Percentiles rank a stretch among this genome's conserved stretches.
These are phyloP conservation scores for Lactuca saligna DNA, from an alignment of 129 eudicot genomes.

Conservation along the genomic window DNA sequence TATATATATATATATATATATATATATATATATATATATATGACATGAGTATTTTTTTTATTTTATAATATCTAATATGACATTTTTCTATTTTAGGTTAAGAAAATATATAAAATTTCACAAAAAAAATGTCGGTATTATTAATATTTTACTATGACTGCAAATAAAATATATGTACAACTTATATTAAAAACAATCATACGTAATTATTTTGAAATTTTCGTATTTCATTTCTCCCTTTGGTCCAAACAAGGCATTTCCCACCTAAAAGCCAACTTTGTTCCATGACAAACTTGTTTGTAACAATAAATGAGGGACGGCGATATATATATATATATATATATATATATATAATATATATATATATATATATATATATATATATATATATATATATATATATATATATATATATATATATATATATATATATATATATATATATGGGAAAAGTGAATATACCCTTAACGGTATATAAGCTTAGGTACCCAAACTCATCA, in stretches of 20 bases:
- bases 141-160: not conserved
- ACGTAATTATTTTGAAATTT: not conserved
- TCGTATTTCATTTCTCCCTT: conserved; percentile 9
- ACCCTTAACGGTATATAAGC: no score
- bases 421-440: not conserved
- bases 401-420: not conserved
- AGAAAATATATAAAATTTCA: no score
- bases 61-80: no score
- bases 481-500: no score
- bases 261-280: conserved; percentile 13
- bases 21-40: no score
- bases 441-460: no score
- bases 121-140: no score
- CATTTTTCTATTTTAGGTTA: not conserved
- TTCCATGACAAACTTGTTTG: conserved; percentile 20
- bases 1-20: no score
- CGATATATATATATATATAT: not conserved
- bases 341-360: not conserved
- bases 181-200: not conserved
- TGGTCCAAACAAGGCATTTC: conserved; percentile 33
- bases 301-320: conserved; percentile 27
- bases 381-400: not conserved
- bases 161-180: not conserved
- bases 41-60: no score
- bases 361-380: not conserved